Base-by-base conservation (phyloP, 2,329 filamentous ascomycete species). In the Juglanconis juglandina region DNA sequence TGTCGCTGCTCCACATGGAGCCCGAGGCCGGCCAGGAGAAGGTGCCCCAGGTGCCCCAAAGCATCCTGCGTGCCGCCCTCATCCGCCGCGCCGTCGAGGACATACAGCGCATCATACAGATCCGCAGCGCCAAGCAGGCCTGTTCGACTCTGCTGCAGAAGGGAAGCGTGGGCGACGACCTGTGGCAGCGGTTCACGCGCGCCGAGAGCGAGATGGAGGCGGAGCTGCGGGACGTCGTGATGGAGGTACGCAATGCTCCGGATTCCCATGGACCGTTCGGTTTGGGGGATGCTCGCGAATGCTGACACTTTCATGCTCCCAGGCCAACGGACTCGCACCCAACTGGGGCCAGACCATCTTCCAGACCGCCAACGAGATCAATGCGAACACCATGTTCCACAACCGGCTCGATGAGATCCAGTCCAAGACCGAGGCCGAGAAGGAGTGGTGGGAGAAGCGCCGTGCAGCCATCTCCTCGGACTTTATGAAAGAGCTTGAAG, bases 151-250 rank as follows among this genome's bases (percentile, higher is more conserved):
- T 99, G 66, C 76, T 98, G 68, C 92, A 96, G 76, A 84, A 92
- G 65, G 95, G 95, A 53, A 96, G 92, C 70, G 92, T 99, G 1
- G 94, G 95, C 13, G 95, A 99, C 73, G 95, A 99, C 74, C 77
- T 99, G 67, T 96, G 92, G 90, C 91, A 97, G 79, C 84, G 94
- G 44, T 96, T 98, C 75, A 77, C 88, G 76, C 85, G 92, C 54
- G 95, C 94, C 0, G 95, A 99, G 83, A 93, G 96, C 79, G 95
- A 99, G 77, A 96, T 98, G 81, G 93, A 99, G 77, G 91, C 92
- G 67, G 95, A 99, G 77, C 81, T 99, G 63, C 86, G 91, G 68
- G 95, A 99, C 76, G 94, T 98, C 32, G 92, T 98, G 39, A 85
- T 87, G 68, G 94, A 98, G 87, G 92, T 96, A 75, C 68, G 42